Evolutionary conservation across 176 grass and related monocot species (phyloP).

Genomic region (Bromus sterilis): DNA sequence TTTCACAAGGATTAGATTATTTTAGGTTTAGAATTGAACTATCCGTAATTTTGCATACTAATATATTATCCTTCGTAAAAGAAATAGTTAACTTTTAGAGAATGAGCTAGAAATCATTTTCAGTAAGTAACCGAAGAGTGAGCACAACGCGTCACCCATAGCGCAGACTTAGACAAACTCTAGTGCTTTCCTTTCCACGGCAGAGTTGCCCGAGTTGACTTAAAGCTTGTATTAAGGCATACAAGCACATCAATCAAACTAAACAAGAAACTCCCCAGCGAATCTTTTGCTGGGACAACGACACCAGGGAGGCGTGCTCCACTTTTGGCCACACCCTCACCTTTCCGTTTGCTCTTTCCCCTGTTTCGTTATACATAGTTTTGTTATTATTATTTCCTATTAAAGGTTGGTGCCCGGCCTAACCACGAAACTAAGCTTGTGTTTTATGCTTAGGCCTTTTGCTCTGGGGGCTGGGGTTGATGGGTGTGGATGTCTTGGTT

Average conservation of each 20-base stretch:
- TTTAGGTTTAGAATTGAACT: too few relatives aligned
- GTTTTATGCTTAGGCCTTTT: background rate
- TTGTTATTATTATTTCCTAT: background rate
- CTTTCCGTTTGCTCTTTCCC: background rate
- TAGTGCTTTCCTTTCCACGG: conserved; percentile 5
- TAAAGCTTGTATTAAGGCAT: background rate
- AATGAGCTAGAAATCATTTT: too few relatives aligned
- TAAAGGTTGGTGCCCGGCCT: background rate
- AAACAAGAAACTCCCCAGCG: background rate
- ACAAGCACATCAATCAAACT: background rate
- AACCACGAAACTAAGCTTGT: background rate
- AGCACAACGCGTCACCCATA: background rate
- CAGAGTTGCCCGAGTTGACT: conserved; percentile 9
- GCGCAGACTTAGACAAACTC: background rate
- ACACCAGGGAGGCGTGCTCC: conserved; percentile 3
- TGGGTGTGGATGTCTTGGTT: conserved; percentile 7
- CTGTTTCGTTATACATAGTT: background rate
- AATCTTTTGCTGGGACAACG: conserved; percentile 20
- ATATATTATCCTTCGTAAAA: too few relatives aligned
- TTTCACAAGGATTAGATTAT: too few relatives aligned
- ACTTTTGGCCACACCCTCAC: conserved; percentile 7
- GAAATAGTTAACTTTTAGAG: background rate
- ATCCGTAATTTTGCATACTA: too few relatives aligned
- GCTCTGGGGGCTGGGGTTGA: background rate
- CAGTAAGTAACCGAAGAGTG: background rate